Evolutionary conservation across 192 early-diverging fungal genomes (phyloP), one percentile per base, ranked within the genome.

Genomic region (Mortierella antarctica): DNA sequence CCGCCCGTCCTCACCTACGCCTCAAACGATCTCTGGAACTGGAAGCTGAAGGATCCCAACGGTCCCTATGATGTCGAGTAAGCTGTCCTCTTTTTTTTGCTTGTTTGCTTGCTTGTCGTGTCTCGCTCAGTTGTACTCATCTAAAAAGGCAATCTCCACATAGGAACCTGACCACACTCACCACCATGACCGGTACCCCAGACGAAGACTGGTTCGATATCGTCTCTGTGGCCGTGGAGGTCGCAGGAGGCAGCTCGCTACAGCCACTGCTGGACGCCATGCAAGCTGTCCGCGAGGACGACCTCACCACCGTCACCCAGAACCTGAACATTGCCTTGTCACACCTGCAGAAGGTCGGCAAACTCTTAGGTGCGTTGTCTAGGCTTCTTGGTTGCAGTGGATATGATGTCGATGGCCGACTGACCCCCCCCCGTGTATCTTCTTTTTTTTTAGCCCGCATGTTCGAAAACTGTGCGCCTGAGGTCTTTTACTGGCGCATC

Each of bases 191-290:
- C 4, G 95, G 96, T 8, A 88, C 89, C 31, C 84, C 88, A 61
- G 97, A 99, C 82, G 96, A 99, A 88, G 88, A 90, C 0, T 99
- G 97, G 97, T 97, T 99, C 78, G 96, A 95, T 82, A 89, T 98
- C 41, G 89, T 97, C 59, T 93, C 95, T 0, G 87, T 91, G 0
- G 91, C 91, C 0, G 94, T 96, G 53, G 97, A 99, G 68, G 83
- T 91, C n/a, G 88, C 86, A 39, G 95, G 92, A 3, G 95, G 90
- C 41, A 89, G 82, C 39, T 89, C 86, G 57, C 71, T 90, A 10
- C 82, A 89, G 44, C 87, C 92, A 3, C 93, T 97, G 41, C 64
- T 95, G 1, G 75, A 84, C 8, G 91, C 92, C 0, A 88, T 95
- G 51, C 82, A 88, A 6, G 90, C 90, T 1, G 66, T 83, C 6